phyloP scores from a whole-genome alignment of 2,329 filamentous ascomycete species.

The Pseudogymnoascus sp. region DNA sequence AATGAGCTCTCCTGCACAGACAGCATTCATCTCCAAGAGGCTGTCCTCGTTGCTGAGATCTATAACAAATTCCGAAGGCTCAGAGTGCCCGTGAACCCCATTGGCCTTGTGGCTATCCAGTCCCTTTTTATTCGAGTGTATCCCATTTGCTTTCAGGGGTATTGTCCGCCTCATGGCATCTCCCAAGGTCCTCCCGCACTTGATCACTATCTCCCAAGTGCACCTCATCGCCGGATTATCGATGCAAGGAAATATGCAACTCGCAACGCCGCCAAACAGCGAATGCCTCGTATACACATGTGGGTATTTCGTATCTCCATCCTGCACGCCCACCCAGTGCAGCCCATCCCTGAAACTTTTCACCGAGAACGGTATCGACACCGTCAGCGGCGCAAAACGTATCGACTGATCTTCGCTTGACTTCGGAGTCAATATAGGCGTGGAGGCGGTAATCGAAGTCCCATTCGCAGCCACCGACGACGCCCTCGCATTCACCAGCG shows the following conservation, averaged over 20 bases:
- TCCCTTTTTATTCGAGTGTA: constrained; percentile 35
- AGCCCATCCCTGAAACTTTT: constrained; percentile 75
- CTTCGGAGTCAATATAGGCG: constrained; percentile 26
- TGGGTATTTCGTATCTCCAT: constrained; percentile 74
- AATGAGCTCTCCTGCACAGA: constrained; percentile 83
- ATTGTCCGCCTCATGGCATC: constrained; percentile 55
- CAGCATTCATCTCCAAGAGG: constrained; percentile 76
- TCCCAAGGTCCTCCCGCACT: constrained; percentile 76
- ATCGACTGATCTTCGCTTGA: constrained; percentile 30
- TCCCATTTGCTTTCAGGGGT: constrained; percentile 31
- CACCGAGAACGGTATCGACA: constrained; percentile 71
- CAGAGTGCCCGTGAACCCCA: constrained; percentile 16
- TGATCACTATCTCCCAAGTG: constrained; percentile 83
- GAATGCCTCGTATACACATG: constrained; percentile 87
- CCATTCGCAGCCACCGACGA: constrained; percentile 10
- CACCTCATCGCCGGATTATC: constrained; percentile 77
- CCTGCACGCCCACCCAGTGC: constrained; percentile 82
- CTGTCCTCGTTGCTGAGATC: constrained; percentile 69
- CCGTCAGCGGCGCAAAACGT: constrained; percentile 51
- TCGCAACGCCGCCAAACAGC: constrained; percentile 68
- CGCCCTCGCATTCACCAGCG: constrained; percentile 28
- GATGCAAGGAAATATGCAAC: constrained; percentile 86
- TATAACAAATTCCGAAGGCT: constrained; percentile 22
- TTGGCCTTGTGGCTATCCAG: constrained; percentile 14
- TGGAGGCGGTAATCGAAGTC: constrained; percentile 17